A percentile compares a stretch with the other conserved stretches of the same genome.
Conservation (phyloP, 768 basidiomycete species). For the Ramaria sp. region DNA sequence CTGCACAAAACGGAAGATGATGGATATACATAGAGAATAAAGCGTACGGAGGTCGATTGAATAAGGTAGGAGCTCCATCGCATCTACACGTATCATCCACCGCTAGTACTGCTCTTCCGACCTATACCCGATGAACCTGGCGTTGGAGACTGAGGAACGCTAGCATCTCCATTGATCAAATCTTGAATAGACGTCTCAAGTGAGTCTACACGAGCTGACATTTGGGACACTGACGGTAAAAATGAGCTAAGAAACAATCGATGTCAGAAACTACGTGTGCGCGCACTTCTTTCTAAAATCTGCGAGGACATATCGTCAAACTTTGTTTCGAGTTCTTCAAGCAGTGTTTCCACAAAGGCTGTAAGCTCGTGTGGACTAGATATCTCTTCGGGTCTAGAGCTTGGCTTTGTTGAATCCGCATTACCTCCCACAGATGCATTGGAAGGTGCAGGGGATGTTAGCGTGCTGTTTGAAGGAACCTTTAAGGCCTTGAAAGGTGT, state of each 20-base stretch:
- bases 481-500: constrained; percentile 23
- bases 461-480: background rate
- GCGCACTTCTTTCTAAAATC: constrained; percentile 75
- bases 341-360: constrained; percentile 82
- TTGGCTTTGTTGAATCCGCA: constrained; percentile 17
- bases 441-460: background rate
- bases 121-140: background rate
- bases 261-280: constrained; percentile 1
- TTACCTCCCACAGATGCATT: background rate
- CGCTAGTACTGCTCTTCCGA: background rate
- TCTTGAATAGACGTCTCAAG: constrained; percentile 87
- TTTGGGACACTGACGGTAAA: constrained; percentile 62
- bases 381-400: constrained; percentile 44
- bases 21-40: background rate
- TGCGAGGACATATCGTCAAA: constrained; percentile 92
- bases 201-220: constrained; percentile 85
- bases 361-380: constrained; percentile 92
- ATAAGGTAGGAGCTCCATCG: background rate
- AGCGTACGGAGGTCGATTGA: background rate
- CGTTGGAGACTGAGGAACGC: background rate
- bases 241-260: constrained; percentile 8
- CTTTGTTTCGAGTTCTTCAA: constrained; percentile 80
- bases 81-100: background rate
- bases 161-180: constrained; percentile 68
- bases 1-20: no score